Base-by-base conservation (phyloP, 2,329 filamentous ascomycete species). In the Cladorrhinum sp. region DNA sequence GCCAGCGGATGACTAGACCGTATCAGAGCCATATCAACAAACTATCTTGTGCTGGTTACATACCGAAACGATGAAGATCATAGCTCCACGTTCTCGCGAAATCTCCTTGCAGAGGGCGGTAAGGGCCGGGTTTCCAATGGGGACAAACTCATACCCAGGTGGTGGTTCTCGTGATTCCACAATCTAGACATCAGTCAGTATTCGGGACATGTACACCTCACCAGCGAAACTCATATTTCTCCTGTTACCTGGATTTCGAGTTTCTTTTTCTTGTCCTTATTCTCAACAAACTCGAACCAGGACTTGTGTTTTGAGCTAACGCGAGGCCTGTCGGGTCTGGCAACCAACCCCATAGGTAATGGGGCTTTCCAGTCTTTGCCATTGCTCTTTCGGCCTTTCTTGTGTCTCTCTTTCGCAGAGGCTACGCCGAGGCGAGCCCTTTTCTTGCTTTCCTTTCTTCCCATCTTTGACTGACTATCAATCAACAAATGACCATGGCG, bases 51-150 rank as follows among this genome's bases (percentile, higher is more conserved):
- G n/a, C 7, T 52, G 41, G 41, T 49, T 16, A 73, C 82, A 66
- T 78, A 87, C 85, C 68, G 85, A 85, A 52, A 89, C 85, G 60
- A 88, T 87, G 66, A 86, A 88, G 16, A 88, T 83, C 81, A 86
- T 83, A 50, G 83, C 84, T 66, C 80, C 85, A 55, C 78, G 77
- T 66, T 86, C 82, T 64, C 86, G 79, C 1, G 85, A 88, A 20
- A 87, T 71, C 67, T 88, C 85, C 72, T 88, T 88, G 77, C 86
- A 89, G 49, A 78, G 74, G 58, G 75, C 76, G 4, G 85, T 87
- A 68, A 89, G 73, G 63, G 81, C 77, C 22, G 85, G 85, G 64
- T 88, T 83, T 54, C 85, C 85, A 55, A 83, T 80, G 29, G 85
- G 83, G 49, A 89, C 80, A 68, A 87, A 88, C 63, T 82, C 79